Base-by-base conservation (phyloP, 805 yeast species). In the Blastobotrys americana region DNA sequence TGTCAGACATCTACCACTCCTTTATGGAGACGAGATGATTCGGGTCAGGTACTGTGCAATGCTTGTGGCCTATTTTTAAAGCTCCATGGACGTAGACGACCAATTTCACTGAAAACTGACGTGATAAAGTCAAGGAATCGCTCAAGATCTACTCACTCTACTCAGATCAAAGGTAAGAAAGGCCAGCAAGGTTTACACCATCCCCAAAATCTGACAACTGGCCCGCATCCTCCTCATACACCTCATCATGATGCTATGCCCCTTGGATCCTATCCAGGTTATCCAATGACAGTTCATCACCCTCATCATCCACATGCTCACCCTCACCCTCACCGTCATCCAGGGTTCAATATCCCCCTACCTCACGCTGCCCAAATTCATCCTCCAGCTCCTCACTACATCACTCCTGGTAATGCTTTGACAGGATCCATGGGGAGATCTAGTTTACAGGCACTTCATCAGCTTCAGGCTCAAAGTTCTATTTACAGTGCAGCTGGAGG, bases 1-100 rank as follows among this genome's bases (percentile, higher is more conserved):
- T 89, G 97, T 66, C 76, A 82, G 57, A 89, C 97, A 1, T 85
- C 87, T 46, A 89, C 94, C 1, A 89, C 97, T 2, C 97, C 97
- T 0, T 69, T 89, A 18, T 89, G 97, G 97, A 74, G 97, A 62
- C 73, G 97, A 53, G 96, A 89, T 64, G 96, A 88, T 58, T 77
- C 84, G 15, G 95, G 95, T 15, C 82, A 81, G 56, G 95, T 89
- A 31, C 72, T 89, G 41, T 89, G 97, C 63, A 89, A 89, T 67
- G 97, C 97, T 5, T 87, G 96, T 69, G 96, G 96, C 0, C 69
- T 87, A 41, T 87, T 87, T 57, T 66, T 88, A 47, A 89, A 89
- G 66, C 73, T 89, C 34, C 97, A 89, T 60, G 96, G 97, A 16
- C 76, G 95, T 44, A 87, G 96, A 36, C 73, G 97, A 58, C 97